phyloP scores from a whole-genome alignment of 257 asterid genomes.

The Solanum arcanum region DNA sequence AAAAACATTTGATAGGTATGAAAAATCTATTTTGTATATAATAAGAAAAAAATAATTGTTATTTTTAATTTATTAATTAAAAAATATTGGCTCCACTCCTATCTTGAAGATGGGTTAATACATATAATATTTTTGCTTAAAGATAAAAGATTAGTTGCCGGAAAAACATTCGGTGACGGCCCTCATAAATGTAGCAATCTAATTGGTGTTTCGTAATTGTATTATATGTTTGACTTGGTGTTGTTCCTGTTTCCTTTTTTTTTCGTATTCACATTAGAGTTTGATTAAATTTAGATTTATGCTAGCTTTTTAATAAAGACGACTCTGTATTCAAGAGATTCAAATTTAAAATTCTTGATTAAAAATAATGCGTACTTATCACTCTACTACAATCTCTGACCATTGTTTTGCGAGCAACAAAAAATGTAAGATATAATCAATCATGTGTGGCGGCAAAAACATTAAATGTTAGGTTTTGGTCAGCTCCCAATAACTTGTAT shows the following conservation, averaged over 20 bases:
- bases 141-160: neutral
- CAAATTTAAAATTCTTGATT: no score
- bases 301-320: rapidly evolving
- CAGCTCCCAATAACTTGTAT: neutral
- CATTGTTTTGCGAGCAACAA: neutral
- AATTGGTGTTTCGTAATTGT: neutral
- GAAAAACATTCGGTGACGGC: neutral
- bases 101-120: neutral
- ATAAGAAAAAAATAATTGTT: neutral
- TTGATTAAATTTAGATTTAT: no score
- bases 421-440: neutral
- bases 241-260: neutral
- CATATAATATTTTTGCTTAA: neutral
- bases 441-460: neutral
- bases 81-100: neutral
- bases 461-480: neutral
- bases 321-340: rapidly evolving
- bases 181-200: neutral
- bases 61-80: neutral
- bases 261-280: no score
- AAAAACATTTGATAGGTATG: neutral
- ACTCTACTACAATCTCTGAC: neutral
- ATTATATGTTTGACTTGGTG: neutral
- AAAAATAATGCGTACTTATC: no score
- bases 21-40: neutral